phyloP scores from a whole-genome alignment of 2,329 filamentous ascomycete genomes.

The Ophiostoma australiae region DNA sequence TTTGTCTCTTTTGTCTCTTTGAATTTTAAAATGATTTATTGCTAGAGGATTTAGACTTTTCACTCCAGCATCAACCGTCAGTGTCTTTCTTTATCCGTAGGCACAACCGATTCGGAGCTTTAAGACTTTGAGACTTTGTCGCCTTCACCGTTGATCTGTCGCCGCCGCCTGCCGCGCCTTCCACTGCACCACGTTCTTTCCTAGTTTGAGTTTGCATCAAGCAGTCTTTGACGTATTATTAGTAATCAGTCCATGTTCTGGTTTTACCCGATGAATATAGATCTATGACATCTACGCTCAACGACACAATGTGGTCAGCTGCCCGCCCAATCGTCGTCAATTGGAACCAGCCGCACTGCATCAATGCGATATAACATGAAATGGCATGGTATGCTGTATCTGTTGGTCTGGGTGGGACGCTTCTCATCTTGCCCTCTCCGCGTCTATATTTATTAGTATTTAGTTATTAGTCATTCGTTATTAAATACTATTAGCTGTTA shows the following conservation, averaged over 20 bases:
- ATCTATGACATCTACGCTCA: not conserved
- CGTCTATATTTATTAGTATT: no score
- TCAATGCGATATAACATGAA: not conserved
- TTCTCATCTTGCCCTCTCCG: not conserved
- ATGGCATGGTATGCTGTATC: not conserved
- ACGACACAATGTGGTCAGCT: not conserved
- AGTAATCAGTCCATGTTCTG: not conserved
- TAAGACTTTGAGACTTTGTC: not conserved
- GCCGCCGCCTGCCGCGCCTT: constrained; percentile 7
- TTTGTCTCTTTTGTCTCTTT: constrained; percentile 6
- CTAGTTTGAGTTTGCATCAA: not conserved
- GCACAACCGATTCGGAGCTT: no score
- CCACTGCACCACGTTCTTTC: constrained; percentile 4
- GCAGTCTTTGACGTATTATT: not conserved
- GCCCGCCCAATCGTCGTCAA: not conserved
- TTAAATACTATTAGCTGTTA: no score
- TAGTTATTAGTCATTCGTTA: no score
- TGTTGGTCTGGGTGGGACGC: not conserved
- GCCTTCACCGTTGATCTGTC: not conserved
- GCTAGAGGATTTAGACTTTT: not conserved
- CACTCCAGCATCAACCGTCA: not conserved
- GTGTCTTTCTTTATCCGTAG: not conserved
- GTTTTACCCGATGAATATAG: no score
- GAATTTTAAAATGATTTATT: constrained; percentile 10
- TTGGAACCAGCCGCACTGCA: not conserved